phyloP scores from a whole-genome alignment of 1,284 basidiomycete genomes.

The Cutaneotrichosporon daszewskae region DNA sequence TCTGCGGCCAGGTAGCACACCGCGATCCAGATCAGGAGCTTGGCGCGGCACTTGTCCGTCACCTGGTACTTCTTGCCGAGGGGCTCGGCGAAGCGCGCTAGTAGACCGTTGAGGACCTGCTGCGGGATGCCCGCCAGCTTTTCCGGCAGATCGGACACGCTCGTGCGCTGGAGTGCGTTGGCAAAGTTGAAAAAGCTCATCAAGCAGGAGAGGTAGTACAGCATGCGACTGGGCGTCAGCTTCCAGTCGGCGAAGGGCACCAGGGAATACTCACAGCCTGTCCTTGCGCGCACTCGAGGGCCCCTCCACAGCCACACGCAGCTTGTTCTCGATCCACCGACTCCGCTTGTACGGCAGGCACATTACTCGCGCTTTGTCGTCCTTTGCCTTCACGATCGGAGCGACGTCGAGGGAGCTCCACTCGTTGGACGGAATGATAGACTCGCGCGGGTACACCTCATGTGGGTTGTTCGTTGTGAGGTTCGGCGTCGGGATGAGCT shows the following conservation, averaged over 20 bases:
- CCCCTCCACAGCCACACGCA: conserved; percentile 23
- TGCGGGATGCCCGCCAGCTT: conserved; percentile 59
- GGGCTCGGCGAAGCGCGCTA: conserved; percentile 73
- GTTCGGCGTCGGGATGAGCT: conserved; percentile 67
- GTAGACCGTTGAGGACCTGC: conserved; percentile 64
- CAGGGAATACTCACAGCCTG: conserved; percentile 52
- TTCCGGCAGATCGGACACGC: conserved; percentile 48
- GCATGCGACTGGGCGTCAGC: conserved; percentile 56
- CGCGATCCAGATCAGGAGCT: conserved; percentile 69
- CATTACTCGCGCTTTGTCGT: conserved; percentile 53
- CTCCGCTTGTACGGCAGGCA: conserved; percentile 61
- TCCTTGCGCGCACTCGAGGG: conserved; percentile 47
- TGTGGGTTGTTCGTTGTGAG: conserved; percentile 59
- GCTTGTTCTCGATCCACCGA: conserved; percentile 55
- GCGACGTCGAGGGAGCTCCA: conserved; percentile 39
- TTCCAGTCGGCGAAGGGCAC: neutral
- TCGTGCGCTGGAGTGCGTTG: conserved; percentile 19
- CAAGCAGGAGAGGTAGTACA: conserved; percentile 73
- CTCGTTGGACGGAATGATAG: conserved; percentile 70
- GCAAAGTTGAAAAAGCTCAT: conserved; percentile 59
- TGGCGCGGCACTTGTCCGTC: conserved; percentile 65
- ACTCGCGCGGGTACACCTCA: conserved; percentile 69
- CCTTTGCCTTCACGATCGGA: conserved; percentile 56
- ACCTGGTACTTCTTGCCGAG: conserved; percentile 56
- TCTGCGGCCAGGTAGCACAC: conserved; percentile 72